Conservation (phyloP, 2,329 filamentous ascomycete species). For the Ploettnerulaceae sp. region DNA sequence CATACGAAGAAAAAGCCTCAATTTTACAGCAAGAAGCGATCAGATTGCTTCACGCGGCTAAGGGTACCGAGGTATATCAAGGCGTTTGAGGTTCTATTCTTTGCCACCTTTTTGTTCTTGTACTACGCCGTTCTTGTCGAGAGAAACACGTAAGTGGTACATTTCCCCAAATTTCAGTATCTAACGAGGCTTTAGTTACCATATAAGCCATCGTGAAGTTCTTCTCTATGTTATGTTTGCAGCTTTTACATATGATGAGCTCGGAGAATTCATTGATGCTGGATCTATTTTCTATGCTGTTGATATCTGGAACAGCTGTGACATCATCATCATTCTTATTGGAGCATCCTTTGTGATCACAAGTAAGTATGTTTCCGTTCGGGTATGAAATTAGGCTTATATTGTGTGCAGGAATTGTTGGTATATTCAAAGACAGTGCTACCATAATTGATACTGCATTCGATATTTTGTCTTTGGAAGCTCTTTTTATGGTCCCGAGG, state of each 20-base stretch:
- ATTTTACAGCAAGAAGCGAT: constrained; percentile 62
- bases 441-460: constrained; percentile 74
- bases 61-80: constrained; percentile 82
- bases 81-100: constrained; percentile 78
- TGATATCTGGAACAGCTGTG: constrained; percentile 77
- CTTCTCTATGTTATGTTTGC: constrained; percentile 81
- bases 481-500: constrained; percentile 80
- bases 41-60: constrained; percentile 70
- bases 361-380: constrained; percentile 49
- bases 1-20: constrained; percentile 70
- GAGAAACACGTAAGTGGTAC: constrained; percentile 50
- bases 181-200: constrained; percentile 32
- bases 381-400: background rate
- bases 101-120: constrained; percentile 67
- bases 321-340: constrained; percentile 68
- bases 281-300: constrained; percentile 80
- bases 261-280: constrained; percentile 80
- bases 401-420: constrained; percentile 53
- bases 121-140: constrained; percentile 86
- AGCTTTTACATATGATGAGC: constrained; percentile 82
- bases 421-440: constrained; percentile 54
- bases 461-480: constrained; percentile 84
- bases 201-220: constrained; percentile 64
- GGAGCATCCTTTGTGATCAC: constrained; percentile 66
- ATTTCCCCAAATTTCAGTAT: background rate